phyloP scores from a whole-genome alignment of 2,329 filamentous ascomycete species.

The Fusarium dlaminii region DNA sequence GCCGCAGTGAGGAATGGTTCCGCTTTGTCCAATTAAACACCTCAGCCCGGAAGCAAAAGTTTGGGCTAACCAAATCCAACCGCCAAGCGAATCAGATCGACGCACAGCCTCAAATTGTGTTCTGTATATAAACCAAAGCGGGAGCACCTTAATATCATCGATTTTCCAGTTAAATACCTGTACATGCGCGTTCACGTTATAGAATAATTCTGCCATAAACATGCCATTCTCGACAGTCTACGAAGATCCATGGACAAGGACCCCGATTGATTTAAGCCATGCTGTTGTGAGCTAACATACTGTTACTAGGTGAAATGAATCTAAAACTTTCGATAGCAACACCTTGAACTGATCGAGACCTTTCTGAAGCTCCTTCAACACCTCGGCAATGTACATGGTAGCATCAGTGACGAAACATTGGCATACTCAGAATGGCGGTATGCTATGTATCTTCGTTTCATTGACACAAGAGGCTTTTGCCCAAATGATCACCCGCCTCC shows the following conservation, averaged over 20 bases:
- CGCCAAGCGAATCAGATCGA: background rate
- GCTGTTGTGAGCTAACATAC: background rate
- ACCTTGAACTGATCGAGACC: background rate
- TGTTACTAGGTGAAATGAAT: background rate
- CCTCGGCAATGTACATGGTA: background rate
- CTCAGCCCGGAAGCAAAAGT: fast-evolving
- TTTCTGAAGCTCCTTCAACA: background rate
- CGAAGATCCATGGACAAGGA: background rate
- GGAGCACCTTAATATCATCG: fast-evolving
- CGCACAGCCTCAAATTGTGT: background rate
- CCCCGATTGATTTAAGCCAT: background rate
- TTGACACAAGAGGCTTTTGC: background rate
- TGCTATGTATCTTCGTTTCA: background rate
- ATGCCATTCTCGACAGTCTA: background rate
- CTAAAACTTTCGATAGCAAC: background rate
- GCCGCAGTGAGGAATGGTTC: background rate
- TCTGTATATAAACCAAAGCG: background rate
- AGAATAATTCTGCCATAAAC: background rate
- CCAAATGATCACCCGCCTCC: background rate
- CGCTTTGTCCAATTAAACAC: background rate
- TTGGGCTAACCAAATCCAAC: background rate
- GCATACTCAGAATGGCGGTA: conserved; percentile 15
- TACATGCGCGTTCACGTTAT: fast-evolving
- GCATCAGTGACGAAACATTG: background rate
- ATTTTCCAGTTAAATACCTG: too few species aligned